Evolutionary conservation across 306 rosid species (phyloP).

Genomic region (Albizia julibrissin): DNA sequence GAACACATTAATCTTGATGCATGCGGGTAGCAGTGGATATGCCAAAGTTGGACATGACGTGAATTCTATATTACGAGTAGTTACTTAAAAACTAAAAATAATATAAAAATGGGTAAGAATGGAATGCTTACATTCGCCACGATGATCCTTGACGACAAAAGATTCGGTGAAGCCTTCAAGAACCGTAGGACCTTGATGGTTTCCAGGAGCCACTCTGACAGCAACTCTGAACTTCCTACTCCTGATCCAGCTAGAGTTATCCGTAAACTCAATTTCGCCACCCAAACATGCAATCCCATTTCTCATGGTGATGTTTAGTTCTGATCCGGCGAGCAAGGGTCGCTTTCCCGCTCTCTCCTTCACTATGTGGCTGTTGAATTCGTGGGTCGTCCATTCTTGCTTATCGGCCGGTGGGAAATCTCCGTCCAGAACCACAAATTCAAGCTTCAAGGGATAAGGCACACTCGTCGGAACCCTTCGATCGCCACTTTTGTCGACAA

Average conservation of each 20-base stretch:
- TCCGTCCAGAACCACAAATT: slow-evolving; percentile 77
- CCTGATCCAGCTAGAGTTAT: slow-evolving; percentile 83
- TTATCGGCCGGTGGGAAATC: slow-evolving; percentile 51
- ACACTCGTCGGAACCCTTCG: slow-evolving; percentile 42
- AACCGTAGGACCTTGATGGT: slow-evolving; percentile 44
- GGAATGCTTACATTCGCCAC: slow-evolving; percentile 83
- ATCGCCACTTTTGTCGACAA: slow-evolving; percentile 45
- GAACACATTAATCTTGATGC: not conserved
- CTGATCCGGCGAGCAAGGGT: slow-evolving; percentile 73
- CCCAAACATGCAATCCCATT: slow-evolving; percentile 46
- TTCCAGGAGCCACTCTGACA: slow-evolving; percentile 45
- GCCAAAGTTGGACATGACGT: not conserved
- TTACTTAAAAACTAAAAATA: not conserved
- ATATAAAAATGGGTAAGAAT: not conserved
- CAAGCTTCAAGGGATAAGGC: slow-evolving; percentile 52
- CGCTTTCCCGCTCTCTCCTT: slow-evolving; percentile 78
- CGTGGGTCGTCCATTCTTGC: slow-evolving; percentile 56
- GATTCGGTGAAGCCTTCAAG: slow-evolving; percentile 77
- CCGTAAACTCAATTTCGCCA: slow-evolving; percentile 80
- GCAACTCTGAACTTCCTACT: slow-evolving; percentile 71
- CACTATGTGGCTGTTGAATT: slow-evolving; percentile 53
- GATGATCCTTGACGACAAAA: slow-evolving; percentile 85
- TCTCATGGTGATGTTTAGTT: slow-evolving; percentile 49
- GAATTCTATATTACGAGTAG: not conserved
- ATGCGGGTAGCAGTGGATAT: not conserved